Conservation (phyloP, 106 monocot species). For the Phalaenopsis equestris region DNA sequence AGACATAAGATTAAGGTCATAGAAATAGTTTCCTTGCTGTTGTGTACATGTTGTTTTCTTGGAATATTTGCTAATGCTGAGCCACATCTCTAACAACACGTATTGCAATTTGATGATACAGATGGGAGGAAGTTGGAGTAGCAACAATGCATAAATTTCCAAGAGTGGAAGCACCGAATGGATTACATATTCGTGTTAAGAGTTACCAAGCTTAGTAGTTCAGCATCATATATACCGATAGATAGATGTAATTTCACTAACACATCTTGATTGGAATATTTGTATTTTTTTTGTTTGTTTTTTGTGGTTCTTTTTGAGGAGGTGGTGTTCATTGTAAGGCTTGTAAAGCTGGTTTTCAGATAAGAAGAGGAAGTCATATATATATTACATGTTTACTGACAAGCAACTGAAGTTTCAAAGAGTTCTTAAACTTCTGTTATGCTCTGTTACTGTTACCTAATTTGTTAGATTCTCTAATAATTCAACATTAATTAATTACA, state of each 20-base stretch:
- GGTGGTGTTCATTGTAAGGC: too few species aligned
- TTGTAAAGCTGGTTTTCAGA: not conserved
- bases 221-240: not conserved
- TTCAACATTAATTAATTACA: too few species aligned
- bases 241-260: not conserved
- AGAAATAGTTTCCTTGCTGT: too few species aligned
- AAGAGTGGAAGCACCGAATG: constrained; percentile 62
- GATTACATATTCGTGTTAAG: constrained; percentile 25
- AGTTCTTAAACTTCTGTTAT: too few species aligned
- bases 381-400: not conserved
- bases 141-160: constrained; percentile 48
- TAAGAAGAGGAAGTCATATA: not conserved
- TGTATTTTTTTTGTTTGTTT: not conserved
- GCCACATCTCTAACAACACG: not conserved
- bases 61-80: not conserved
- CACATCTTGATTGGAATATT: not conserved
- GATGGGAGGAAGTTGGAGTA: constrained; percentile 63
- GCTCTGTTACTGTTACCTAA: too few species aligned
- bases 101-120: constrained; percentile 9
- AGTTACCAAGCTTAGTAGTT: constrained; percentile 12
- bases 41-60: too few species aligned
- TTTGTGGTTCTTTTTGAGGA: not conserved
- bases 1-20: too few species aligned
- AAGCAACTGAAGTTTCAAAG: too few species aligned
- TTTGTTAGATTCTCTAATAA: too few species aligned